Evolutionary conservation across 2,329 filamentous ascomycete species (phyloP).

Genomic region (Tolypocladium tropicale): DNA sequence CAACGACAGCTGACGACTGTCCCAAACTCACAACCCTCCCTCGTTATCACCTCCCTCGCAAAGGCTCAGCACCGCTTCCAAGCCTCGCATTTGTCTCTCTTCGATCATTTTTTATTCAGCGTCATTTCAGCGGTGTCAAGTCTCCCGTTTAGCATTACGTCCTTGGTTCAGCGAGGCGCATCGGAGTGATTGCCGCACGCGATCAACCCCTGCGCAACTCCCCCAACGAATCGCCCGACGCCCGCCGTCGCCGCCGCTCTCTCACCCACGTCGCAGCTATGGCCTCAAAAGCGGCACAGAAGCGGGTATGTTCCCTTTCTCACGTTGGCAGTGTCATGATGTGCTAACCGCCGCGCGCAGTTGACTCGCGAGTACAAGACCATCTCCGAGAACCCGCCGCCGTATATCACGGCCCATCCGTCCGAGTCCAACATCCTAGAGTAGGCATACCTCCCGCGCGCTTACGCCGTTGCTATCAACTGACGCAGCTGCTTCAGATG

Average conservation of each 20-base stretch:
- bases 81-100: background rate
- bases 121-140: background rate
- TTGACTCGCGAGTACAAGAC: slow-evolving; percentile 54
- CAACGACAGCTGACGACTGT: background rate
- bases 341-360: slow-evolving; percentile 23
- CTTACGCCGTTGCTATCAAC: background rate
- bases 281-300: slow-evolving; percentile 64
- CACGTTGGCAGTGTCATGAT: background rate
- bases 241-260: background rate
- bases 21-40: background rate
- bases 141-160: background rate
- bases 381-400: slow-evolving; percentile 65
- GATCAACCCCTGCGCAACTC: slow-evolving; percentile 6
- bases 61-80: background rate
- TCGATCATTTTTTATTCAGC: background rate
- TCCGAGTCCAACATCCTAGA: slow-evolving; percentile 89
- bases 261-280: slow-evolving; percentile 28
- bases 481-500: slow-evolving; percentile 42
- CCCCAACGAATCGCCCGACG: background rate
- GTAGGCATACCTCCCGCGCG: slow-evolving; percentile 32
- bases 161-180: background rate
- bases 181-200: slow-evolving; percentile 8
- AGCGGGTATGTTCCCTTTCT: slow-evolving; percentile 42
- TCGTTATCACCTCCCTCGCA: background rate
- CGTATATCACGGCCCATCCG: slow-evolving; percentile 81